A percentile compares a stretch with the other conserved stretches of the same genome.
These are phyloP conservation scores for Globisporangium iwayamae DNA, from an alignment of 352 stramenopile species.

Conservation along the genomic window DNA sequence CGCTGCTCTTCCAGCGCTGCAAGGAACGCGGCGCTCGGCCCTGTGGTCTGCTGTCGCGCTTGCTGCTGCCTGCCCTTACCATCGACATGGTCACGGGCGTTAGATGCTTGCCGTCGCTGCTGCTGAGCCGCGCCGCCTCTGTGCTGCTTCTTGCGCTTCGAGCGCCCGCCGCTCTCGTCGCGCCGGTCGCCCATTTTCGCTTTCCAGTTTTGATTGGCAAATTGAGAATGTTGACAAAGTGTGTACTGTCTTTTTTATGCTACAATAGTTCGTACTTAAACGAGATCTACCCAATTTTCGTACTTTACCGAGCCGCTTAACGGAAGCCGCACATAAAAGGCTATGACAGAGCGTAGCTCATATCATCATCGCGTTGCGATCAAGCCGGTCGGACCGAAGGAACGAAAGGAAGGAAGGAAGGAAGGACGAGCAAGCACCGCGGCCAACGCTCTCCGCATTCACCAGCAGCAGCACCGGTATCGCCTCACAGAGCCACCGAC, in stretches of 20 bases:
- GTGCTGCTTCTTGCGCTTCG: conserved; percentile 7
- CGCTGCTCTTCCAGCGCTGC: conserved; percentile 58
- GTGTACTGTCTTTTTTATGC: too few relatives aligned
- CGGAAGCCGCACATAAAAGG: too few relatives aligned
- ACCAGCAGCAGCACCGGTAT: background rate
- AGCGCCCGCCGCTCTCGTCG: background rate
- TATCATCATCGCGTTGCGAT: background rate
- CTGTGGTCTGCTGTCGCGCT: background rate
- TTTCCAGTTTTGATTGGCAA: background rate
- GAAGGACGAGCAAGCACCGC: too few relatives aligned
- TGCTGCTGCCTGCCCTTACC: background rate
- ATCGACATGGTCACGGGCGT: background rate
- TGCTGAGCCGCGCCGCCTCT: background rate
- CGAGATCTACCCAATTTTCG: too few relatives aligned
- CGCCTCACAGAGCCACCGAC: background rate
- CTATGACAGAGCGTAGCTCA: background rate
- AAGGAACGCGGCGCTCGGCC: conserved; percentile 41
- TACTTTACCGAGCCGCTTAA: background rate
- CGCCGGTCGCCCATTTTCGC: background rate
- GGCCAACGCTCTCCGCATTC: too few relatives aligned
- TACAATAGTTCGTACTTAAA: too few relatives aligned
- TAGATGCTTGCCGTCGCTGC: background rate
- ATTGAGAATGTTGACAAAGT: background rate
- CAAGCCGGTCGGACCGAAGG: conserved; percentile 5
- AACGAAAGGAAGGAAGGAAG: background rate